phyloP scores from a whole-genome alignment of 257 asterid genomes.

The Eustoma russellianum region DNA sequence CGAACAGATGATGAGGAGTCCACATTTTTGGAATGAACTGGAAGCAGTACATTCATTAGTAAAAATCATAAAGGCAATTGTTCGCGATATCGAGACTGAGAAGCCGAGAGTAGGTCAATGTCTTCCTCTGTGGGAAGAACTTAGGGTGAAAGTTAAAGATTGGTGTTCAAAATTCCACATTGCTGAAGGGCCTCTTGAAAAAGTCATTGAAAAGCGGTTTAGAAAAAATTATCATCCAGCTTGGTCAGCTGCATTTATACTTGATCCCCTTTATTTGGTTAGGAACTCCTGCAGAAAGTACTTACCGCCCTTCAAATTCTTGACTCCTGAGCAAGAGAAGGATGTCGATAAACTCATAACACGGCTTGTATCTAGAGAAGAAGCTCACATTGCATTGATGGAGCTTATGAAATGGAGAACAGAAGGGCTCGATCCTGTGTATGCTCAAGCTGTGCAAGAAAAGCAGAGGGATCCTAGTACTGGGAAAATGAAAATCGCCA shows the following conservation, averaged over 20 bases:
- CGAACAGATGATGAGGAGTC: slow-evolving; percentile 83
- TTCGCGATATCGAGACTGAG: slow-evolving; percentile 72
- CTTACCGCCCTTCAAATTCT: slow-evolving; percentile 83
- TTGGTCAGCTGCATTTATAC: slow-evolving; percentile 96
- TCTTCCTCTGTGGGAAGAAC: slow-evolving; percentile 92
- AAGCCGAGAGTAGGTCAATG: slow-evolving; percentile 86
- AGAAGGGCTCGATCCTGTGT: slow-evolving; percentile 89
- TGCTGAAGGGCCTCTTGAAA: slow-evolving; percentile 55
- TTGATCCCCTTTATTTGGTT: slow-evolving; percentile 80
- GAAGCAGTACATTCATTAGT: slow-evolving; percentile 75
- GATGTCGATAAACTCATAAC: slow-evolving; percentile 88
- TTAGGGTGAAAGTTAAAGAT: slow-evolving; percentile 54
- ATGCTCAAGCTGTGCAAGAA: slow-evolving; percentile 91
- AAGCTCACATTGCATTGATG: slow-evolving; percentile 92
- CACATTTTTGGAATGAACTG: slow-evolving; percentile 84
- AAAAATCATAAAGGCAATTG: slow-evolving; percentile 53
- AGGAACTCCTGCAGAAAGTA: slow-evolving; percentile 75
- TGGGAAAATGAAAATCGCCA: slow-evolving; percentile 77
- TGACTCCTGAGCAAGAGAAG: slow-evolving; percentile 82
- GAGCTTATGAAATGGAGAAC: slow-evolving; percentile 99
- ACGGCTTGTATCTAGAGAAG: slow-evolving; percentile 74
- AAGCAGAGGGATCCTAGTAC: slow-evolving; percentile 75
- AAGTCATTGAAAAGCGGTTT: slow-evolving; percentile 54
- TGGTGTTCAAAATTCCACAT: slow-evolving; percentile 81
- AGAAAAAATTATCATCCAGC: slow-evolving; percentile 87